Evolutionary conservation across 2,329 filamentous ascomycete genomes (phyloP).

Genomic region (Colletotrichum liaoningense): DNA sequence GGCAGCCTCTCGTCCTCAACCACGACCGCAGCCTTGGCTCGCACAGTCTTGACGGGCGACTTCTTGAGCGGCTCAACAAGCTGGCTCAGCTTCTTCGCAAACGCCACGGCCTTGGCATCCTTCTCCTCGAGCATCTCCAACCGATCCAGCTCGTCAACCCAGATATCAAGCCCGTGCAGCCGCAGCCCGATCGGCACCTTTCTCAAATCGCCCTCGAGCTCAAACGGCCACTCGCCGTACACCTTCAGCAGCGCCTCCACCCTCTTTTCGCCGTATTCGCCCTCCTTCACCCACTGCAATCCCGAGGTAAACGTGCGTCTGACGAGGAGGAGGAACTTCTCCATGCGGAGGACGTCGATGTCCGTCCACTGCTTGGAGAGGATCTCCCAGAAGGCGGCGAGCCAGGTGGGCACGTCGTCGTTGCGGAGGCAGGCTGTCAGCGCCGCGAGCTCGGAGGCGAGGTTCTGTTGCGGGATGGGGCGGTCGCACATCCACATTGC

Average conservation of each 20-base stretch:
- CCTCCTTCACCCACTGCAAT: slow-evolving; percentile 60
- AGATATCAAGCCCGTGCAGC: slow-evolving; percentile 90
- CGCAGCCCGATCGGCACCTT: slow-evolving; percentile 85
- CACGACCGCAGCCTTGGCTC: slow-evolving; percentile 75
- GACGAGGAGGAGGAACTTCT: slow-evolving; percentile 92
- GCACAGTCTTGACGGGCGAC: slow-evolving; percentile 77
- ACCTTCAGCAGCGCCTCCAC: slow-evolving; percentile 46
- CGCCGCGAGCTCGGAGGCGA: slow-evolving; percentile 80
- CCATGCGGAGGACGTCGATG: slow-evolving; percentile 82
- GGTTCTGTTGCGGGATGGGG: slow-evolving; percentile 84
- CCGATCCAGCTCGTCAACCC: slow-evolving; percentile 88
- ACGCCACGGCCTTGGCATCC: slow-evolving; percentile 52
- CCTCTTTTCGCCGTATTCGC: slow-evolving; percentile 44
- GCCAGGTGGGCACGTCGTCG: slow-evolving; percentile 33
- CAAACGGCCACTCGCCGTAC: slow-evolving; percentile 55
- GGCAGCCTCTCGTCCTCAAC: slow-evolving; percentile 80
- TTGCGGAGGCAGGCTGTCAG: slow-evolving; percentile 55
- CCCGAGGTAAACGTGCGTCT: slow-evolving; percentile 81
- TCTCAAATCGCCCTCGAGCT: slow-evolving; percentile 50
- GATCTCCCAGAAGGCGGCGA: slow-evolving; percentile 63
- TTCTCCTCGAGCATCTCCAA: slow-evolving; percentile 64
- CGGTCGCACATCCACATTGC: slow-evolving; percentile 95
- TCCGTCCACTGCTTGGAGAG: slow-evolving; percentile 76
- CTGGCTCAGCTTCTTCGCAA: slow-evolving; percentile 64
- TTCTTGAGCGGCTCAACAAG: slow-evolving; percentile 67